Evolutionary conservation across 257 asterid species (phyloP).

Genomic region (Eucommia ulmoides): DNA sequence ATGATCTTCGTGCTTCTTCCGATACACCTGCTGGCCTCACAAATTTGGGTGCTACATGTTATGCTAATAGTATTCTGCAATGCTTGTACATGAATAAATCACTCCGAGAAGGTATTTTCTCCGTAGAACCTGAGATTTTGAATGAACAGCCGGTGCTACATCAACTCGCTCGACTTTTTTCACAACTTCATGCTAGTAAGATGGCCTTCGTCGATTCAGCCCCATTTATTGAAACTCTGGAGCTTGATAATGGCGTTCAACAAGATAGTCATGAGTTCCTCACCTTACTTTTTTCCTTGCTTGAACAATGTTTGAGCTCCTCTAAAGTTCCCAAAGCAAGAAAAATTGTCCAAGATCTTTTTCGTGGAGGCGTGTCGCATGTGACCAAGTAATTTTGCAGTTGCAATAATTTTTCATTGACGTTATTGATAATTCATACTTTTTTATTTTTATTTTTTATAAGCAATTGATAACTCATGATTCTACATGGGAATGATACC

Average conservation of each 20-base stretch:
- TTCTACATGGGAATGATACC: too few relatives aligned
- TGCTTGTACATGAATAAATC: constrained; percentile 83
- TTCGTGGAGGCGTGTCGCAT: constrained; percentile 95
- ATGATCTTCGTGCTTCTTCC: constrained; percentile 62
- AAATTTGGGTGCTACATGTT: constrained; percentile 97
- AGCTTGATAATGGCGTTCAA: constrained; percentile 91
- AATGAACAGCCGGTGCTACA: constrained; percentile 62
- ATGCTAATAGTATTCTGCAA: constrained; percentile 94
- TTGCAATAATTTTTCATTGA: too few relatives aligned
- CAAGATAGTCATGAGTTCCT: constrained; percentile 98
- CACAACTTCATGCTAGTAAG: constrained; percentile 80
- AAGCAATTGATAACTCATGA: too few relatives aligned
- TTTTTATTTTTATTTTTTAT: too few relatives aligned
- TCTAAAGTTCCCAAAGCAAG: constrained; percentile 64
- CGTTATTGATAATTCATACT: too few relatives aligned
- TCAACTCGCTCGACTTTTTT: constrained; percentile 75
- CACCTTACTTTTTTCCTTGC: constrained; percentile 82
- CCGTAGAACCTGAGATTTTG: constrained; percentile 69
- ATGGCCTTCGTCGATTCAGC: constrained; percentile 96
- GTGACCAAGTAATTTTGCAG: constrained; percentile 56
- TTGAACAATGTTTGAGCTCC: constrained; percentile 71
- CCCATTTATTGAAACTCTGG: constrained; percentile 81
- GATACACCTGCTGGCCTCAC: constrained; percentile 91
- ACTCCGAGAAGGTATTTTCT: constrained; percentile 81
- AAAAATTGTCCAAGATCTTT: constrained; percentile 80